Conservation (phyloP, 2,329 filamentous ascomycete species). For the Phaeosphaeria sp. region DNA sequence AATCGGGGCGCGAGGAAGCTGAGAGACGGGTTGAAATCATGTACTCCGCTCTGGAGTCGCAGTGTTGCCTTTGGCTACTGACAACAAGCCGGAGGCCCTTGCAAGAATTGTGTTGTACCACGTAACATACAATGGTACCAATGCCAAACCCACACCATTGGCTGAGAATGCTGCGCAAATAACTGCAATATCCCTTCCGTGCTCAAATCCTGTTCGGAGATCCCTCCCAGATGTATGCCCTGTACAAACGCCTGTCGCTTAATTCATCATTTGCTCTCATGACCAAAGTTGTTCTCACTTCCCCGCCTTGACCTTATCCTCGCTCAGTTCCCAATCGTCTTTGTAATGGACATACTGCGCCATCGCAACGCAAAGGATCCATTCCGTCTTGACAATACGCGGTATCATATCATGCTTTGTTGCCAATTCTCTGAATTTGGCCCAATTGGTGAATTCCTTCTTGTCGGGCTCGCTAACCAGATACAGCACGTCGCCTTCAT, state of each 20-base stretch:
- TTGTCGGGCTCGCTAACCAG: constrained; percentile 72
- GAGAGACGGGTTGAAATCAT: background rate
- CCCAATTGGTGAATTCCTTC: constrained; percentile 78
- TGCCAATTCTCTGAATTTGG: constrained; percentile 80
- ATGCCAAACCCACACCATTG: background rate
- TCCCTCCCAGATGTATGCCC: constrained; percentile 5
- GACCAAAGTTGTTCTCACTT: constrained; percentile 9
- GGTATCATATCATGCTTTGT: constrained; percentile 78
- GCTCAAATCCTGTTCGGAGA: background rate
- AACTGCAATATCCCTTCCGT: background rate
- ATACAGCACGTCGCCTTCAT: constrained; percentile 66
- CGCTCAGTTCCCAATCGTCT: constrained; percentile 41
- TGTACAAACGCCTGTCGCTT: constrained; percentile 26
- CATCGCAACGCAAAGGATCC: constrained; percentile 90
- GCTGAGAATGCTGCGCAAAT: background rate
- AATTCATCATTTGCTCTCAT: constrained; percentile 11
- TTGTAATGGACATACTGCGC: constrained; percentile 70
- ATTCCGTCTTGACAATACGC: constrained; percentile 82
- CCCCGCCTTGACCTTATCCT: constrained; percentile 36
- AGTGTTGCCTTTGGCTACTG: background rate
- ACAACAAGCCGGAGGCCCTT: background rate
- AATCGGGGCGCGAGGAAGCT: background rate
- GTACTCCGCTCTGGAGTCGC: background rate
- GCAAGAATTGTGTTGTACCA: background rate
- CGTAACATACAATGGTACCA: background rate